Base-by-base conservation (phyloP, 2,329 filamentous ascomycete species). In the Fusarium robinianum region DNA sequence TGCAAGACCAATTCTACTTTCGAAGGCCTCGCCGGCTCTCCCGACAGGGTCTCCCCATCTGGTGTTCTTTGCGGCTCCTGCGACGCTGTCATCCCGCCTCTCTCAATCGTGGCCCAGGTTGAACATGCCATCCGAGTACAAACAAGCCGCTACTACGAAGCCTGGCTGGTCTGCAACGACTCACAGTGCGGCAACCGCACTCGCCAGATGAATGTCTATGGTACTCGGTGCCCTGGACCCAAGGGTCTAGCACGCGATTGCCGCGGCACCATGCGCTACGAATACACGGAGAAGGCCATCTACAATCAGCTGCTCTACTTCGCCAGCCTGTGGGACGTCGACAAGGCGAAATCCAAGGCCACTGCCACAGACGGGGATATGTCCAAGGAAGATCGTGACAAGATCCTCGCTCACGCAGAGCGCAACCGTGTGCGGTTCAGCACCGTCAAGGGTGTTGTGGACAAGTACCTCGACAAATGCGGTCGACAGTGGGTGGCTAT, bases 281-380 rank as follows among this genome's bases (percentile, higher is more conserved):
- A 95, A 71, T 86, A 88, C 63, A 78, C 80, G 1, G 94, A 97
- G 72, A 92, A 94, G 71, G 85, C 87, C 61, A 79, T 97, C 46
- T 97, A 96, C 72, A 97, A 95, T 67, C 94, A 99, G 71, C 76
- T 99, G 26, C 72, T 97, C 41, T 99, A 96, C 72, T 87, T 91
- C 65, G 80, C 87, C 19, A 79, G 79, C 34, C 71, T 97, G 41
- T 99, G 90, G 76, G 91, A 99, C 68, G 87, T 95, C 3, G 91
- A 97, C 51, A 90, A 88, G 70, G 87, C 87, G 10, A 81, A 81
- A 53, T 62, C 60, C 31, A 75, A 72, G 51, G 78, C 74, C 14
- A 69, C 66, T 16, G 79, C 75, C 30, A 67, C 63, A 61, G 71
- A 76, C 34, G 59, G n/a, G n/a, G n/a, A n/a, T n/a, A n/a, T 75